Evolutionary conservation across 2,329 filamentous ascomycete species (phyloP), one percentile per base, ranked within the genome.

Genomic region (Penicillium sp.): DNA sequence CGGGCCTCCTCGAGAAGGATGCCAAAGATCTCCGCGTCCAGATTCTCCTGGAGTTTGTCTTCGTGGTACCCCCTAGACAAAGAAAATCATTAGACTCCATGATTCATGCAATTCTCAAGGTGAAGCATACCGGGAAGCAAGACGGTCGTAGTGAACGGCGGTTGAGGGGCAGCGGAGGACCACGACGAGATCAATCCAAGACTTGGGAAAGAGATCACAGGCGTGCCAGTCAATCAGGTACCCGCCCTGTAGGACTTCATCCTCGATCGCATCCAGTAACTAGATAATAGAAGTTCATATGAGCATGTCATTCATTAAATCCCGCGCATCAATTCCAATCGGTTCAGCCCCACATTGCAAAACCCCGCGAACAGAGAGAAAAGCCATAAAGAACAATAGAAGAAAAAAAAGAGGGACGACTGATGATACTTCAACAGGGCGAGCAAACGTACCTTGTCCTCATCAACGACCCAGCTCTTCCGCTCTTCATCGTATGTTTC

Each of bases 21-120:
- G 71, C 96, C 90, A 88, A 99, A 98, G 71, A 99, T 98, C 79
- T 99, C 95, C 29, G 91, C 90, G 75, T 99, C 95, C 58, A 99
- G 80, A 71, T 99, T 99, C 75, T 98, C 95, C 74, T 98, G 90
- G 44, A 99, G 80, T 75, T 99, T 99, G 61, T 84, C 82, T 71
- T 95, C 90, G 60, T 85, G 82, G 74, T 97, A 97, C 60, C 91
- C 89, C 64, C 89, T 90, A 47, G 2, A 52, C 53, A 29, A 22
- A 54, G 11, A 21, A 19, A 19, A 19, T n/a, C 3, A 19, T 56
- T 55, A 42, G 46, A 51, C 19, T 49, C 19, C 11, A 33, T 43
- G 14, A 16, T 24, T 19, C 16, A 39, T 16, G 16, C n/a, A 16
- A 10, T 9, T 45, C 14, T 26, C 24, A 19, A 22, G 19, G 13